Evolutionary conservation across 805 yeast genomes (phyloP).

Genomic region (Hanseniaspora occidentalis): DNA sequence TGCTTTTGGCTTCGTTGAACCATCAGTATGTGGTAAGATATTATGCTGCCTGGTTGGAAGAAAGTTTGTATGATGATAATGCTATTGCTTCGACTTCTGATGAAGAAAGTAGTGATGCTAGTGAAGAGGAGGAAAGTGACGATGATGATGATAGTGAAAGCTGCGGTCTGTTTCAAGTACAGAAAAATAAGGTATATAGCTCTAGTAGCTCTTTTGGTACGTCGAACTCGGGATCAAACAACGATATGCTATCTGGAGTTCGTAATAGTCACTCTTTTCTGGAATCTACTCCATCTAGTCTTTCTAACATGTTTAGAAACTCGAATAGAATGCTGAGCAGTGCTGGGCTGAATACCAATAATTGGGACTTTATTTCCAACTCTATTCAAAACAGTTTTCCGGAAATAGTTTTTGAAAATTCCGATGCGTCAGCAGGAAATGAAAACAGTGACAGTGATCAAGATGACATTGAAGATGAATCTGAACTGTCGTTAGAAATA

Average conservation of each 20-base stretch:
- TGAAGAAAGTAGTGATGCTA: conserved; percentile 12
- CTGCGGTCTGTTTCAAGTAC: conserved; percentile 5
- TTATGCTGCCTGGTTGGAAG: conserved; percentile 96
- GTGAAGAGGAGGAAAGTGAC: conserved; percentile 3
- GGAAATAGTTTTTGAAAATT: conserved; percentile 5
- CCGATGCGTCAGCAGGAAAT: conserved; percentile 3
- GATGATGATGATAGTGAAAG: conserved; percentile 8
- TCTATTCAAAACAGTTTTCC: conserved; percentile 28
- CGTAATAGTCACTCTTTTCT: neutral
- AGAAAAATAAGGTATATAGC: neutral
- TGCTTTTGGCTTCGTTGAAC: conserved; percentile 79
- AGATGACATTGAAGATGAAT: conserved; percentile 7
- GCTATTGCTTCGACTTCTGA: conserved; percentile 24
- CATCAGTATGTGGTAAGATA: conserved; percentile 95
- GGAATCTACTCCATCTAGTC: neutral
- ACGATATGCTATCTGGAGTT: no score
- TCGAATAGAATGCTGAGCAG: neutral
- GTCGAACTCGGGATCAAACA: neutral
- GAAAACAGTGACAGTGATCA: conserved; percentile 8
- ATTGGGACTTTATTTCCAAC: conserved; percentile 57
- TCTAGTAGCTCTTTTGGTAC: neutral
- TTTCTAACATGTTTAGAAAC: conserved; percentile 3
- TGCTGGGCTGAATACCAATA: conserved; percentile 5
- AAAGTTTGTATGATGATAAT: conserved; percentile 30
- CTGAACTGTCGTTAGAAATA: neutral